Evolutionary conservation across 139 green algal species (phyloP).

Genomic region (Chlamydomonas sphaeroides): DNA sequence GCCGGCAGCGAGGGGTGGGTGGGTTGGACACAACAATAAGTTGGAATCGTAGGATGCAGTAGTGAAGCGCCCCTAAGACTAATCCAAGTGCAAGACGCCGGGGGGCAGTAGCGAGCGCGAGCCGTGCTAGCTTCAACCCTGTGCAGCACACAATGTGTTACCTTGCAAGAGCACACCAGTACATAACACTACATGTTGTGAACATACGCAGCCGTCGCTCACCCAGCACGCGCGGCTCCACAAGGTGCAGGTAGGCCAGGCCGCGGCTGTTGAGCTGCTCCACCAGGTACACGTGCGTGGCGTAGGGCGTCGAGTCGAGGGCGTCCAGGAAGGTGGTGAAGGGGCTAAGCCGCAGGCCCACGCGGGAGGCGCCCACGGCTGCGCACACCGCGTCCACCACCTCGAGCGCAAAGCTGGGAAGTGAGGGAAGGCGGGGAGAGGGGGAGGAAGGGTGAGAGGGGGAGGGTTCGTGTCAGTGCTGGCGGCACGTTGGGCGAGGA

Average conservation of each 20-base stretch:
- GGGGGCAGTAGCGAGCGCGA: too few relatives aligned
- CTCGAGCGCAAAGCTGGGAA: constrained; percentile 59
- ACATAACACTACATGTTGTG: too few relatives aligned
- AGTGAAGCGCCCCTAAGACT: too few relatives aligned
- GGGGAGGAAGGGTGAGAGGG: neutral
- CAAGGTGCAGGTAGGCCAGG: constrained; percentile 82
- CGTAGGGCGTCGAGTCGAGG: constrained; percentile 51
- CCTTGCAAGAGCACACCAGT: too few relatives aligned
- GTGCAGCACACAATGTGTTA: too few relatives aligned
- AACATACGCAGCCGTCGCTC: too few relatives aligned
- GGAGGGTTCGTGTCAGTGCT: neutral
- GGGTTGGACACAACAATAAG: too few relatives aligned
- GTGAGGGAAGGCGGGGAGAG: neutral
- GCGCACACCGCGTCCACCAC: constrained; percentile 60
- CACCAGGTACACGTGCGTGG: constrained; percentile 63
- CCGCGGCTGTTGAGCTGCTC: constrained; percentile 72
- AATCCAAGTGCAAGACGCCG: too few relatives aligned
- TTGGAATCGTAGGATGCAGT: too few relatives aligned
- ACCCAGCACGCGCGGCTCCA: constrained; percentile 71
- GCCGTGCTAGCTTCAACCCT: too few relatives aligned
- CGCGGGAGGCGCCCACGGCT: constrained; percentile 65
- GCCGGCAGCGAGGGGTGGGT: too few relatives aligned
- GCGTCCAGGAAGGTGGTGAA: constrained; percentile 65
- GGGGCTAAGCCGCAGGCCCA: constrained; percentile 80
- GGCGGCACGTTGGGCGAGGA: neutral